Evolutionary conservation across 345 rosid species (phyloP), one percentile per base, ranked within the genome.

Genomic region (Eucalyptus viminalis): DNA sequence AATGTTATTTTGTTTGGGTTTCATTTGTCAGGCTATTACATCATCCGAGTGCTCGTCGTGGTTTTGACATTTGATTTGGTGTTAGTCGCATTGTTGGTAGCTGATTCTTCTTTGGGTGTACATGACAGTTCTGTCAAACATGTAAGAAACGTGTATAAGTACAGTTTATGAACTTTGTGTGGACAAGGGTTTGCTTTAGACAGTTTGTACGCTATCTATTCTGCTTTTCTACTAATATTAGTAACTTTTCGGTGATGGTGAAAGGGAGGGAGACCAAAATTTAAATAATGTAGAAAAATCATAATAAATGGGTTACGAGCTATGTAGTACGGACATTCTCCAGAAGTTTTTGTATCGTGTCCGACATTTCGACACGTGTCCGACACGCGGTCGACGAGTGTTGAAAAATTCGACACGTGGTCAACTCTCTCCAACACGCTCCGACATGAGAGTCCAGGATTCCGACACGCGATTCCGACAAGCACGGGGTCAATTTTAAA

Each of bases 21-120:
- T 88, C 89, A 90, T 91, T 91, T 87, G 91, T 90, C 91, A 60
- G 29, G 92, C 89, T 88, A 27, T 86, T 29, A 49, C 11, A 8
- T 27, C 58, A 49, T 86, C 83, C 83, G 83, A 40, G 83, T 50
- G 45, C 40, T 45, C 34, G 40, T 86, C 89, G 17, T 91, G 90
- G n/a, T 89, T 90, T 51, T 5, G 11, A 24, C 87, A 19, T 51
- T 86, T 43, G 44, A 27, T 50, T 86, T 51, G 62, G 65, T 51
- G 45, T 92, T 94, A 40, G 83, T 76, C 9, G 83, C 43, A 12
- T 11, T 34, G 81, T 37, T 17, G 44, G 45, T 72, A 72, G 81
- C 81, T 19, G 44, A 37, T 72, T 72, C 40, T 19, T 72, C 81
- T 72, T 72, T 72, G 81, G 47, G 45, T 37, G 81, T 37, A 34